Evolutionary conservation across 768 basidiomycete species (phyloP), one percentile per base, ranked within the genome.

Genomic region (Trichaptum fuscoviolaceum): DNA sequence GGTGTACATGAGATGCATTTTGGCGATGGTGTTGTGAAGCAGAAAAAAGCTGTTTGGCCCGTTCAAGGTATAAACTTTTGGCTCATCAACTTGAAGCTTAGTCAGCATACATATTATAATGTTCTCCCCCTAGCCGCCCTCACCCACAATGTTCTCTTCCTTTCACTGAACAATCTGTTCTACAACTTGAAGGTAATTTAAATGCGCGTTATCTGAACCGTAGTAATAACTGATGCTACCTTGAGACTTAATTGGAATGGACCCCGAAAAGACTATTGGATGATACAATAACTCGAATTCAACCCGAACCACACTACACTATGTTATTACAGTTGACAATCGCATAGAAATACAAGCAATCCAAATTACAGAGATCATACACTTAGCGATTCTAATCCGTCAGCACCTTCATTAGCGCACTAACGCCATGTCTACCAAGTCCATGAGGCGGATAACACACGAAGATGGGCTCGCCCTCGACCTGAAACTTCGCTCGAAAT

Each of bases 1-100:
- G 18, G 90, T 91, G 80, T 96, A 99, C 96, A 98, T 98, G 73
- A 98, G 82, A 87, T 98, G 96, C 96, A 99, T 99, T 74, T 69
- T 82, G 75, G 75, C 30, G 30, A 30, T 8, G 30, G 30, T 52
- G 63, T 26, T 35, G 24, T 25, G 7, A 9, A 12, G 63, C 5
- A 35, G 27, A 63, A 63, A 30, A 63, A 7, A 27, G 59, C 23
- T 4, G 15, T 61, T 12, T 12, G 24, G 24, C n/a, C n/a, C n/a
- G 42, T 52, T 20, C 42, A 12, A 52, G 3, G 42, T 2, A 52
- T 4, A 52, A 52, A 52, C 20, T 15, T 52, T 52, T 20, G 2
- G 20, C 2, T 12, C n/a, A n/a, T n/a, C n/a, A n/a, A 12, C 12
- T 15, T 12, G 20, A 52, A 12, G 42, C 42, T 52, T 52, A 52